Percentiles rank a stretch among this genome's conserved stretches.
Evolutionary conservation across 306 rosid species (phyloP).

Genomic region (Prunus fruticosa): DNA sequence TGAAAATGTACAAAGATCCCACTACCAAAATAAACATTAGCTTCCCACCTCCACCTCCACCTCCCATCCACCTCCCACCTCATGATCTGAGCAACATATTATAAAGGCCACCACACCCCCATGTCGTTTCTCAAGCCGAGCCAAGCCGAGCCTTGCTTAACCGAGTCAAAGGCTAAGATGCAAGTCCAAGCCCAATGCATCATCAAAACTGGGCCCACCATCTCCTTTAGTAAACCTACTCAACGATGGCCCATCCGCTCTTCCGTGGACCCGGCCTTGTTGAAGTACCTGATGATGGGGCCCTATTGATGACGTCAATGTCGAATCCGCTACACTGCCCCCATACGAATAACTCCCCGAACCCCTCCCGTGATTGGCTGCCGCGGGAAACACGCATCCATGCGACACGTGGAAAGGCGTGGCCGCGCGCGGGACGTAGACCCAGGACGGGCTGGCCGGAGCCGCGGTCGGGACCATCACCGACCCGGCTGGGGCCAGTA

Average conservation of each 20-base stretch:
- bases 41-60: background rate
- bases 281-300: slow-evolving; percentile 30
- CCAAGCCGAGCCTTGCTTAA: background rate
- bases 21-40: slow-evolving; percentile 16
- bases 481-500: slow-evolving; percentile 58
- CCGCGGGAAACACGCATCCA: slow-evolving; percentile 66
- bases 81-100: background rate
- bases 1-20: slow-evolving; percentile 56
- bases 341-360: slow-evolving; percentile 44
- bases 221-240: slow-evolving; percentile 67
- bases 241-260: slow-evolving; percentile 68
- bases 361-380: slow-evolving; percentile 43
- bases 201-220: slow-evolving; percentile 73
- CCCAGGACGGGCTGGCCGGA: slow-evolving; percentile 52
- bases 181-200: slow-evolving; percentile 79
- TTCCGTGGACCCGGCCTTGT: slow-evolving; percentile 47
- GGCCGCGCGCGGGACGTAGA: slow-evolving; percentile 59
- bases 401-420: slow-evolving; percentile 90
- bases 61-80: background rate
- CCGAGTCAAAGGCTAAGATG: slow-evolving; percentile 62
- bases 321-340: slow-evolving; percentile 54
- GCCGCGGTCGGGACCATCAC: slow-evolving; percentile 45
- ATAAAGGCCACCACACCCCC: background rate
- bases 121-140: background rate
- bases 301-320: slow-evolving; percentile 52